Evolutionary conservation across 2,329 filamentous ascomycete genomes (phyloP), one percentile per base, ranked within the genome.

Genomic region (Teratosphaeria gauchensis): DNA sequence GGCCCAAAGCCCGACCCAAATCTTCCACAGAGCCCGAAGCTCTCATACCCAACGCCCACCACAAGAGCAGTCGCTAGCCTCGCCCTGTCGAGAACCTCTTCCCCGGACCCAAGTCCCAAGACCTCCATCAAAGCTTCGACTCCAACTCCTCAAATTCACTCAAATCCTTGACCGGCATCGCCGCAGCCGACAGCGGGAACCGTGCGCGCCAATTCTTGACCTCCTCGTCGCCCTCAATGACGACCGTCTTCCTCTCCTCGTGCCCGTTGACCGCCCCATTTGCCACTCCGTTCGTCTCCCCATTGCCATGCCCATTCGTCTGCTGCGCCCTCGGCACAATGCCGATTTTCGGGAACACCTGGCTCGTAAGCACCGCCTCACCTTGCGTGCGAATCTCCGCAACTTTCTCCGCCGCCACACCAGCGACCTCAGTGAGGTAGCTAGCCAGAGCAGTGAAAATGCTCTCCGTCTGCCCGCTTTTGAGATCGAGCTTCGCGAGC

Each of bases 121-220:
- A n/a, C n/a, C n/a, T n/a, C n/a, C n/a, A n/a, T n/a, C n/a, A 73
- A 16, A 96, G 80, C 77, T 96, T 96, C 14, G 89, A 77, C 63
- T 89, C 90, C 60, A 86, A 78, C 60, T 96, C 92, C 71, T 96
- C 89, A 73, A 92, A 97, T 68, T 91, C 88, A 62, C 81, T 87
- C 58, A 97, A 73, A 64, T 94, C 87, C 69, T 82, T 86, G 32
- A 89, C 83, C 0, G 92, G 83, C 61, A 80, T 80, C 1, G 91
- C 84, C 0, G 89, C 92, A 24, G 82, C 80, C 63, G 86, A 94
- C 31, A 90, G 82, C 60, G 82, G 77, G 66, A 96, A 78, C 14
- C 83, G 79, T 0, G 89, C 85, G 79, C 94, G 95, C 81, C 87
- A 96, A 32, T 83, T 81, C 61, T 87, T 81, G 2, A 96, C 87